Percentiles rank a stretch among this genome's conserved stretches.
phyloP scores from a whole-genome alignment of 331 rosid species.

The Pyracantha coccinea region DNA sequence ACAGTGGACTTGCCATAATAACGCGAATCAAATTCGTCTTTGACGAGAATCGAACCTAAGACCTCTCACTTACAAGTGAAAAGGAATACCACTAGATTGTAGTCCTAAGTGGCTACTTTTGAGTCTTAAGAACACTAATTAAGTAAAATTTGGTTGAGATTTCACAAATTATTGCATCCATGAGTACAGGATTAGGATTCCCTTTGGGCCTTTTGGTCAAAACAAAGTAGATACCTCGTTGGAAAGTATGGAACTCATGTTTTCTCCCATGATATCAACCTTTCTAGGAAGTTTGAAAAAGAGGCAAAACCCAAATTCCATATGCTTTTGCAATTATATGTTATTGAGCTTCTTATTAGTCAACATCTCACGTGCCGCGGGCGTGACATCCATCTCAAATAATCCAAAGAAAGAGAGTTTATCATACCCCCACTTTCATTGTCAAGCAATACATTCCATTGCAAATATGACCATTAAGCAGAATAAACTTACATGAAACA shows the following conservation, averaged over 20 bases:
- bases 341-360: background rate
- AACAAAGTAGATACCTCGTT: background rate
- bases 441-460: no score
- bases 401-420: background rate
- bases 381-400: background rate
- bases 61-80: no score
- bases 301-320: background rate
- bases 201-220: background rate
- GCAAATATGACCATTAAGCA: no score
- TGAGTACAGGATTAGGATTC: background rate
- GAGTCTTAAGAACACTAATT: background rate
- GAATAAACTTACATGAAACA: no score
- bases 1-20: no score
- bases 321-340: background rate
- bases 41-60: no score
- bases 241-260: background rate
- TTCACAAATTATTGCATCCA: background rate
- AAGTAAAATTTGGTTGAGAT: background rate
- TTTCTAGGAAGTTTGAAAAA: background rate
- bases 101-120: no score
- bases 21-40: no score
- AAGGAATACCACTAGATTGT: accelerated
- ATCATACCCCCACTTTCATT: background rate
- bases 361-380: background rate
- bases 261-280: background rate